Conservation (phyloP, 768 basidiomycete species). For the Nidularia sp. region DNA sequence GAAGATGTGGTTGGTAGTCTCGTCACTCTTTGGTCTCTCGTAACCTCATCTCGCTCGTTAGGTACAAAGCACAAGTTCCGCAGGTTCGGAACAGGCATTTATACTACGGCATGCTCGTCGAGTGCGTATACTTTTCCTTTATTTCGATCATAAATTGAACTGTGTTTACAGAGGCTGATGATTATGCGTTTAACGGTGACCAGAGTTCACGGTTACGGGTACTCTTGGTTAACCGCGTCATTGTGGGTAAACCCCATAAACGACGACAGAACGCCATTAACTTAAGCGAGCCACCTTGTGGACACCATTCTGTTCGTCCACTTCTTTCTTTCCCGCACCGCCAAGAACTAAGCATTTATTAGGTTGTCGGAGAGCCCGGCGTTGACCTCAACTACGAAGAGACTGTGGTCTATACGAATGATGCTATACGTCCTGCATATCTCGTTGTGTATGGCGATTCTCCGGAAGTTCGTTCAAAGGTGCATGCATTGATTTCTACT, state of each 20-base stretch:
- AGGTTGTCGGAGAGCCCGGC: slow-evolving; percentile 65
- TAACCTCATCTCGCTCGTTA: slow-evolving; percentile 10
- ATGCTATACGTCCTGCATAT: slow-evolving; percentile 64
- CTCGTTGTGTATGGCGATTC: slow-evolving; percentile 56
- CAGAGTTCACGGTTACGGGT: slow-evolving; percentile 40
- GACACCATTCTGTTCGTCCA: slow-evolving; percentile 52
- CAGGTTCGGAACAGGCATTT: slow-evolving; percentile 70
- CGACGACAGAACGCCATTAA: slow-evolving; percentile 44
- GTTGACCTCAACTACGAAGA: slow-evolving; percentile 65
- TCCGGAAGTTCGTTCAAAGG: slow-evolving; percentile 18
- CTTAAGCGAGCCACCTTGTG: slow-evolving; percentile 47
- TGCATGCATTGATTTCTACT: slow-evolving; percentile 28
- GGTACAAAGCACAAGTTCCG: slow-evolving; percentile 56
- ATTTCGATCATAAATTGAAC: slow-evolving; percentile 1
- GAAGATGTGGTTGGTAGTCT: slow-evolving; percentile 45
- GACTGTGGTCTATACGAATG: slow-evolving; percentile 63
- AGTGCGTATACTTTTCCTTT: slow-evolving; percentile 30
- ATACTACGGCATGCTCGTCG: slow-evolving; percentile 62
- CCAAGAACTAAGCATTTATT: slow-evolving; percentile 1
- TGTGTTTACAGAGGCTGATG: slow-evolving; percentile 52
- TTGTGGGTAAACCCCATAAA: slow-evolving; percentile 56
- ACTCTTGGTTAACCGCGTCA: slow-evolving; percentile 55
- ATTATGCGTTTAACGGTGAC: slow-evolving; percentile 46
- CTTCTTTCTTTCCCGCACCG: neutral
- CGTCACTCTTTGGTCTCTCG: neutral